Evolutionary conservation across 1,284 basidiomycete genomes (phyloP).

Genomic region (Lignosus rhinocerotis): DNA sequence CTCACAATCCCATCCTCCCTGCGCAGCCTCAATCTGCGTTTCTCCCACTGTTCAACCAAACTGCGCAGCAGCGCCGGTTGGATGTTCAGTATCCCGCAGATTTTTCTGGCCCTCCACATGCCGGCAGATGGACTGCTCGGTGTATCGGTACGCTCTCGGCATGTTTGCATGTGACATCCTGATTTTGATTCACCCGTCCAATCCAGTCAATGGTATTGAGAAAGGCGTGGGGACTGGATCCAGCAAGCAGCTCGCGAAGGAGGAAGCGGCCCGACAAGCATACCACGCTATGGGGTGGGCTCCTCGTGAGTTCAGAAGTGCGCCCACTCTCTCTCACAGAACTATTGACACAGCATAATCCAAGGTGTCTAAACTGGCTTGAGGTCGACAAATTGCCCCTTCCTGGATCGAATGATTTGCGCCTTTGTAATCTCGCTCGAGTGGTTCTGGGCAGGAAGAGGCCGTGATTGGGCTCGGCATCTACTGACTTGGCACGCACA

Average conservation of each 20-base stretch:
- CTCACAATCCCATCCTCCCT: conserved; percentile 54
- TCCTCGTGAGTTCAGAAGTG: conserved; percentile 27
- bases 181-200: background rate
- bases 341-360: background rate
- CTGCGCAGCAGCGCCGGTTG: conserved; percentile 62
- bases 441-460: background rate
- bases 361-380: background rate
- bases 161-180: background rate
- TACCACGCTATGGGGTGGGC: conserved; percentile 74
- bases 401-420: background rate
- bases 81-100: conserved; percentile 57
- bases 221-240: conserved; percentile 61
- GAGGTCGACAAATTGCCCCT: background rate
- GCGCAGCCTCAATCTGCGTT: conserved; percentile 60
- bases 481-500: background rate
- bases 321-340: background rate
- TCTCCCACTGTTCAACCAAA: conserved; percentile 72
- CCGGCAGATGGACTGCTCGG: conserved; percentile 61
- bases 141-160: conserved; percentile 42
- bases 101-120: conserved; percentile 64
- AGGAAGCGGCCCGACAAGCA: conserved; percentile 69
- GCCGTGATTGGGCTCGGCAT: background rate
- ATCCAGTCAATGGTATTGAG: conserved; percentile 65
- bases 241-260: conserved; percentile 73
- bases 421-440: conserved; percentile 8